Evolutionary conservation across 768 basidiomycete genomes (phyloP).

Genomic region (Leccinum variicolor): DNA sequence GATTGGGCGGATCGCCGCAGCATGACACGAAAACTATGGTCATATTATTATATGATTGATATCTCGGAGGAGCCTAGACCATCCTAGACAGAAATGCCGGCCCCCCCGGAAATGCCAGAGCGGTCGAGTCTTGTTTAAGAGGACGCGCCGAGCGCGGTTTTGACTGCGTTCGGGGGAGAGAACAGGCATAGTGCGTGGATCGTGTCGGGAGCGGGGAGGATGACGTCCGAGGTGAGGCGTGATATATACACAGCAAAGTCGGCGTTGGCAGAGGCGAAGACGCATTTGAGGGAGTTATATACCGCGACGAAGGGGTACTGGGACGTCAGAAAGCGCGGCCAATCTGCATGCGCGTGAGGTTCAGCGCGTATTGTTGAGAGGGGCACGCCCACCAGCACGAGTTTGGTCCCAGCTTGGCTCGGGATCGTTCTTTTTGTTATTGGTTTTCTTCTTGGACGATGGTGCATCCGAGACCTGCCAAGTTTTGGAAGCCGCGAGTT

Average conservation of each 20-base stretch:
- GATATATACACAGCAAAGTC: conserved; percentile 7
- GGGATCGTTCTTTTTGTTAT: conserved; percentile 17
- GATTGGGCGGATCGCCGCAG: too few relatives aligned
- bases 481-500: conserved; percentile 19
- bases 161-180: background rate
- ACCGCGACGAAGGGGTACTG: conserved; percentile 20
- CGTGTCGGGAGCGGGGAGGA: conserved; percentile 16
- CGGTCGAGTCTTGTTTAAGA: too few relatives aligned
- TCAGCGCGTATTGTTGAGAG: background rate
- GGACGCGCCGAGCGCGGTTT: background rate
- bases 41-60: too few relatives aligned
- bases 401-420: conserved; percentile 22
- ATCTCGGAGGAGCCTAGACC: too few relatives aligned
- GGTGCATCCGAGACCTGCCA: conserved; percentile 18
- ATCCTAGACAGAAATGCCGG: too few relatives aligned
- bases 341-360: conserved; percentile 8
- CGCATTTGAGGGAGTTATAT: conserved; percentile 20
- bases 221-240: conserved; percentile 18
- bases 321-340: conserved; percentile 17
- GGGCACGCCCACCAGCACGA: conserved; percentile 9
- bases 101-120: too few relatives aligned
- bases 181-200: conserved; percentile 21
- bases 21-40: too few relatives aligned
- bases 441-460: conserved; percentile 24
- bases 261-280: conserved; percentile 4